A percentile compares a stretch with the other conserved stretches of the same genome.
Evolutionary conservation across 192 early-diverging fungal genomes (phyloP).

Genomic region (Lunasporangiospora selenospora): DNA sequence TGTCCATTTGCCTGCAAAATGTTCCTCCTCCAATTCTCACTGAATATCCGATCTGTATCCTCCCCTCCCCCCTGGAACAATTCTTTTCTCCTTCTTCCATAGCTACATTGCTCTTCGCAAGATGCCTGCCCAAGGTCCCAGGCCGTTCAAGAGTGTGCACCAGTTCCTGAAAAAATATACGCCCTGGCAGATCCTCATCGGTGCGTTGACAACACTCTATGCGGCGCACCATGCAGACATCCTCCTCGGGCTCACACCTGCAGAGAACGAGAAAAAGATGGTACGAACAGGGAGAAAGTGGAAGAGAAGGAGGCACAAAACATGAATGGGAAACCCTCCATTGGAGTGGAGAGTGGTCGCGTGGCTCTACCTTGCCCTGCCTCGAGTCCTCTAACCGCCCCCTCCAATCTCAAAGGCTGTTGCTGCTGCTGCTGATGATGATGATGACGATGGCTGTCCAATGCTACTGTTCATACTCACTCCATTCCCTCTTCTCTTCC

Average conservation of each 20-base stretch:
- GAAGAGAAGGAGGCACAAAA: too few relatives aligned
- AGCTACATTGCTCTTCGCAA: constrained; percentile 28
- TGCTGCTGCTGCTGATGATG: too few relatives aligned
- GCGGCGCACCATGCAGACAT: constrained; percentile 39
- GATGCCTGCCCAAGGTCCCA: constrained; percentile 22
- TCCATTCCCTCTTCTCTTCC: not conserved
- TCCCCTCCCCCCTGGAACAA: not conserved
- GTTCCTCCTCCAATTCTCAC: too few relatives aligned
- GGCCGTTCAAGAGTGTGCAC: constrained; percentile 22
- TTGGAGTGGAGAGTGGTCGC: too few relatives aligned
- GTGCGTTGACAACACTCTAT: constrained; percentile 38
- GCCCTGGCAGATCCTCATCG: constrained; percentile 37
- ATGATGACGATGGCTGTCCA: too few relatives aligned
- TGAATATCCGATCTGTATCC: too few relatives aligned
- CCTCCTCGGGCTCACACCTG: constrained; percentile 34
- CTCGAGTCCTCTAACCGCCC: too few relatives aligned
- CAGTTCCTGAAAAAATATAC: constrained; percentile 25
- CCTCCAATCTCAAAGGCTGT: too few relatives aligned
- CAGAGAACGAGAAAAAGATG: constrained; percentile 40
- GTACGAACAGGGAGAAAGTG: too few relatives aligned
- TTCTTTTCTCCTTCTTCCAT: not conserved
- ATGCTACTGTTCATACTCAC: not conserved
- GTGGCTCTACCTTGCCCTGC: too few relatives aligned
- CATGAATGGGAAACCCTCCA: too few relatives aligned
- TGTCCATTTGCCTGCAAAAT: too few relatives aligned